phyloP scores from a whole-genome alignment of 2,329 filamentous ascomycete species.

The Arthroderma uncinatum region DNA sequence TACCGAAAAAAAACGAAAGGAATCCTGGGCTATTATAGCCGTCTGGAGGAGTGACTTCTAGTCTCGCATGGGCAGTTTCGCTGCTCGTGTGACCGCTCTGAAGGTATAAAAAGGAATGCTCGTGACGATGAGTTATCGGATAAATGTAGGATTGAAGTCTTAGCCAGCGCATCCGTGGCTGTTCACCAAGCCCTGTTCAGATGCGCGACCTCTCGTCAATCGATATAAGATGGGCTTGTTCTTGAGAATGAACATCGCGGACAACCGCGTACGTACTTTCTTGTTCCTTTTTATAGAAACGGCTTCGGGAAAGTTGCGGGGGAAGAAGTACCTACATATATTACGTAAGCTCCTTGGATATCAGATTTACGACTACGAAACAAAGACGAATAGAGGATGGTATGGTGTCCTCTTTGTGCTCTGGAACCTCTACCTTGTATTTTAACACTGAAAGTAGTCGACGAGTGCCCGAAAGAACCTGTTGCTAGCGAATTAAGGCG shows the following conservation, averaged over 20 bases:
- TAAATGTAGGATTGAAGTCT: neutral
- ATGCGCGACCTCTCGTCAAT: neutral
- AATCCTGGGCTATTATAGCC: slow-evolving; percentile 1
- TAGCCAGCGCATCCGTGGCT: neutral
- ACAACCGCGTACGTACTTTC: neutral
- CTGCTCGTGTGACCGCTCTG: neutral
- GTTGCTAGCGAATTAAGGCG: no score
- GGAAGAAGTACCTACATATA: neutral
- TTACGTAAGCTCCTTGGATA: no score
- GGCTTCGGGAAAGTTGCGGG: neutral
- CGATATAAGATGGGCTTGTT: neutral
- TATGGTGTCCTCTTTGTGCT: no score
- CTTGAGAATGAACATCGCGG: neutral
- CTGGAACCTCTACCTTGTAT: no score
- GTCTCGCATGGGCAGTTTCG: neutral
- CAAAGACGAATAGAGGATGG: neutral
- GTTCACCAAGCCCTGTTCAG: neutral
- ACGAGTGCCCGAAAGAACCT: no score
- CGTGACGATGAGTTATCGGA: neutral
- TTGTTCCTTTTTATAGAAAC: neutral
- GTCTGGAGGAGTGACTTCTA: neutral
- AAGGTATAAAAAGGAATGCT: neutral
- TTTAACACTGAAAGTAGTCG: no score
- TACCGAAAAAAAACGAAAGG: neutral
- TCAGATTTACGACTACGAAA: neutral